Evolutionary conservation across 2,329 filamentous ascomycete genomes (phyloP), one percentile per base, ranked within the genome.

Genomic region (Helicocarpus griseus): DNA sequence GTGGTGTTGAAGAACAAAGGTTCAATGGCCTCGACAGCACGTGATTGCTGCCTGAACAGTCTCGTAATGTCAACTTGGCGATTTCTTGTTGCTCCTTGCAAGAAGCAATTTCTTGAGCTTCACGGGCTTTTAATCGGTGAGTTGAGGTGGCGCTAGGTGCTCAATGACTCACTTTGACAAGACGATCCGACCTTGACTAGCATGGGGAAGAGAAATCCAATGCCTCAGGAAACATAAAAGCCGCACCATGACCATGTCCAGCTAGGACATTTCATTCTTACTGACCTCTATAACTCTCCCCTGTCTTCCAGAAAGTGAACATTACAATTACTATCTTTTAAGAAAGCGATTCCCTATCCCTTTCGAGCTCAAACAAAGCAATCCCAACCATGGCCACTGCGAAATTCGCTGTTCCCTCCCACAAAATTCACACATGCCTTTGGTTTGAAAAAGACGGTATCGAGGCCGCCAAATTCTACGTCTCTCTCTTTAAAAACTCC

Each of bases 401-500:
- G 40, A 40, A 19, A 22, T 49, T 40, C 35, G 5, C n/a, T 8
- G n/a, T 19, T 39, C 47, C 46, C 8, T 28, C 44, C 9, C 52
- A 55, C 48, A 58, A 57, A 48, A 55, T 61, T 26, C 49, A 52
- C 49, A 47, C 52, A 9, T 62, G 58, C 31, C 54, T 63, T 48
- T 62, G 59, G 51, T 61, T 61, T 50, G 57, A 60, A 41, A 54
- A 52, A 38, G 48, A 60, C 33, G 60, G 56, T 29, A 53, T 61
- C 57, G 58, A 61, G 40, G 60, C 60, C 19, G 61, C 58, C 19
- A 56, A 54, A 11, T 55, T 53, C 52, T 61, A 62, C 36, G 54
- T 55, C 28, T 56, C 58, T 26, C 54, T 61, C 48, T 61, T 61
- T 53, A 53, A 54, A 8, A 55, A 53, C 38, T 60, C 58, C 11